Evolutionary conservation across 73 alveolate species (phyloP).

Genomic region (Paramecium sexaurelia): DNA sequence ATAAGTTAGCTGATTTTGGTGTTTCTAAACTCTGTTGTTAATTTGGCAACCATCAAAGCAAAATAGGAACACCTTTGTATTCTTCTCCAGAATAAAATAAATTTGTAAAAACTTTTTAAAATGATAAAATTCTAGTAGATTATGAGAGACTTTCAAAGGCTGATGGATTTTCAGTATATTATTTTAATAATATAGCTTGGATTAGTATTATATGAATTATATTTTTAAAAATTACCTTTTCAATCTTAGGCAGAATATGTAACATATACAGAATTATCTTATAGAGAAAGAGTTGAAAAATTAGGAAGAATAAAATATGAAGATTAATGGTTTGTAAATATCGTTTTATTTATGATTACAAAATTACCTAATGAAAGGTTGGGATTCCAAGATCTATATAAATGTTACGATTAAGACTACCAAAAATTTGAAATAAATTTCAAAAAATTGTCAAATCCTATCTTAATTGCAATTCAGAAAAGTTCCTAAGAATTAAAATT

Average conservation of each 20-base stretch:
- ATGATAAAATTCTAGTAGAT: neutral
- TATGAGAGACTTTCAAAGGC: neutral
- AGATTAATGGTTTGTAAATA: neutral
- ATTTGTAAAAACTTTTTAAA: neutral
- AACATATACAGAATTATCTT: neutral
- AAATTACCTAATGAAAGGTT: neutral
- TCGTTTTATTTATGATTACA: neutral
- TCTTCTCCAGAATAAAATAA: neutral
- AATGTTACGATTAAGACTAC: neutral
- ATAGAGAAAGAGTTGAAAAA: neutral
- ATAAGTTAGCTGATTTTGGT: neutral
- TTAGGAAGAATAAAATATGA: neutral
- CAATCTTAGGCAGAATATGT: neutral
- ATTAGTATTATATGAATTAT: neutral
- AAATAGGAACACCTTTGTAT: neutral
- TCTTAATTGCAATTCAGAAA: too few species aligned
- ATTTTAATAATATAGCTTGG: neutral
- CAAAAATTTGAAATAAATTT: neutral
- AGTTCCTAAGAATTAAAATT: too few species aligned
- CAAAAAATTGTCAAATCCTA: neutral
- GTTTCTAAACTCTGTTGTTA: neutral
- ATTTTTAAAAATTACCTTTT: neutral
- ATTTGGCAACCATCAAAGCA: neutral
- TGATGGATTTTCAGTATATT: neutral
- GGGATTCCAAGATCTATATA: neutral